Base-by-base conservation (phyloP, 257 asterid species). In the Mitragyna speciosa region DNA sequence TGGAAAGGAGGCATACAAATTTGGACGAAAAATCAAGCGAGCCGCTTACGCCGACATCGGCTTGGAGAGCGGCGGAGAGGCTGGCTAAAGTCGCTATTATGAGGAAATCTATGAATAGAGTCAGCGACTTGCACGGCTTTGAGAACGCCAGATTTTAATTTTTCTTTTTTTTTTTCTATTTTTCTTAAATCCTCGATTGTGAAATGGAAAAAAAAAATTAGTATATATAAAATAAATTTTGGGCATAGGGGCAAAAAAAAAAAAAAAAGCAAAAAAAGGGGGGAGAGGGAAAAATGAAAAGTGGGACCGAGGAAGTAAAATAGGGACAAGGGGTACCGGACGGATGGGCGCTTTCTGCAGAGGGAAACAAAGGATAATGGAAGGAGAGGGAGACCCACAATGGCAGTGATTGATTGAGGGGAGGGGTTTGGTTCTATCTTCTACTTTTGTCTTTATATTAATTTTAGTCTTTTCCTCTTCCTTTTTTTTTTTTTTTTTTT, bases 61-160 rank as follows among this genome's bases (percentile, higher is more conserved):
- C 99, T 77, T 96, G 99, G 99, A 90, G 94, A 81, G 98, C 98
- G 36, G 98, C 98, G 66, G 99, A 96, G 83, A 91, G 97, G 86
- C 89, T 96, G 43, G 99, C 99, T n/a, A 96, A 96, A 73, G 90
- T 96, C n/a, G 99, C 99, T 39, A 93, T 92, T 10, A 92, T 91
- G 96, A 92, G 95, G 82, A 96, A 92, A 87, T 92, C 98, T 17
- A 72, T 94, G 95, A 96, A 91, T 72, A 87, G 97, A 87, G 99
- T 96, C 84, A 90, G 98, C 88, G 99, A 96, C 66, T 88, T 96
- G 64, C 98, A 96, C 86, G 98, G 99, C 72, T 96, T 96, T 64
- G 99, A 96, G 73, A 89, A 94, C 73, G 99, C 99, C 47, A 91
- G 99, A 91, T 96, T 96, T 90, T 96, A 91, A 59, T 69, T 17